phyloP scores from a whole-genome alignment of 1,139 yeast species.

The Geotrichum citri-aurantii region DNA sequence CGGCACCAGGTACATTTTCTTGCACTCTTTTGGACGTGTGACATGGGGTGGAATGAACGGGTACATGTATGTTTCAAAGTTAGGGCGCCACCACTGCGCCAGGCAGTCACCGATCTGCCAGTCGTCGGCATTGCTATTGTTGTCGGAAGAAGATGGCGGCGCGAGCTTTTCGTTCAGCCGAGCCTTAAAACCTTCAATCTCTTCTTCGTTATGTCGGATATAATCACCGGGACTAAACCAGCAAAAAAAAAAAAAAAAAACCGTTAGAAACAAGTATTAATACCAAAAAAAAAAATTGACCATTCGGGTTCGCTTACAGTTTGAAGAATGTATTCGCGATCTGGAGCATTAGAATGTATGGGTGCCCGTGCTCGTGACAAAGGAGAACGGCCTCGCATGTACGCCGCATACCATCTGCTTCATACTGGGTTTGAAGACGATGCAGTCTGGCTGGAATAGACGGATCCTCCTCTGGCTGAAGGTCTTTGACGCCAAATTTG shows the following conservation, averaged over 20 bases:
- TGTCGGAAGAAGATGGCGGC: conserved; percentile 23
- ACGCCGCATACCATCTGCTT: conserved; percentile 34
- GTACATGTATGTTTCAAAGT: conserved; percentile 34
- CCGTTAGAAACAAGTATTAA: neutral
- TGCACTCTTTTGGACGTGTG: conserved; percentile 36
- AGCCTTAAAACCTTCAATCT: conserved; percentile 30
- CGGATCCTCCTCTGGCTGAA: conserved; percentile 35
- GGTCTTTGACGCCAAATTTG: conserved; percentile 33
- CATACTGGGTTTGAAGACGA: conserved; percentile 33
- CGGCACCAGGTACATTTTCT: conserved; percentile 34
- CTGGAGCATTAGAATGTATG: conserved; percentile 35
- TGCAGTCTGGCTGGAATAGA: conserved; percentile 31
- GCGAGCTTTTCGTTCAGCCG: conserved; percentile 30
- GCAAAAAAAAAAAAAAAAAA: neutral
- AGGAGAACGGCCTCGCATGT: conserved; percentile 36
- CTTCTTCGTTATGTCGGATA: conserved; percentile 33
- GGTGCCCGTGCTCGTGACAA: conserved; percentile 37
- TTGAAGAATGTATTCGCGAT: conserved; percentile 32
- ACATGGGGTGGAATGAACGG: conserved; percentile 39
- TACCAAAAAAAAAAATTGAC: neutral
- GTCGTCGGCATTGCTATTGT: conserved; percentile 20
- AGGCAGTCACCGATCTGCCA: conserved; percentile 37
- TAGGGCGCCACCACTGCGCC: conserved; percentile 41
- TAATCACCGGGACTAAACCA: conserved; percentile 34
- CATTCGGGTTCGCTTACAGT: conserved; percentile 21